Conservation (phyloP, 2,329 filamentous ascomycete genomes). For the Aspergillus pseudoglaucus region DNA sequence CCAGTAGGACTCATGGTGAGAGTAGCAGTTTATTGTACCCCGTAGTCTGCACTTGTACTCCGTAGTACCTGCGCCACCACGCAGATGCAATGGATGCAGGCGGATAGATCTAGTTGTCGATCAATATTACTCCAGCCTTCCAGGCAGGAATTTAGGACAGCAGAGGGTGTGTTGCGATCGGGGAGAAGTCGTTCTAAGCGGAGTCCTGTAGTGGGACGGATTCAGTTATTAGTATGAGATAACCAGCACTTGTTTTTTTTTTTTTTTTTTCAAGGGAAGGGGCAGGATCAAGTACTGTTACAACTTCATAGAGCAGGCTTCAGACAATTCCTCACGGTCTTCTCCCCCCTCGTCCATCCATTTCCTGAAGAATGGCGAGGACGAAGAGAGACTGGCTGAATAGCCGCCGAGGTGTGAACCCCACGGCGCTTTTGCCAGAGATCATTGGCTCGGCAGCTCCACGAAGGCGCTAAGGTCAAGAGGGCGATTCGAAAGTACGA, state of each 20-base stretch:
- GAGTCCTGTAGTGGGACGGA: background rate
- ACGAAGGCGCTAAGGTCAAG: background rate
- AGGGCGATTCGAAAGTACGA: conserved; percentile 1
- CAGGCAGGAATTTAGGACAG: too few relatives aligned
- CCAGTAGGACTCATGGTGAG: conserved; percentile 39
- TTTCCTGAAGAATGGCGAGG: background rate
- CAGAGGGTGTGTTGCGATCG: background rate
- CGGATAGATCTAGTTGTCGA: too few relatives aligned
- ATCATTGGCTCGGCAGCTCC: background rate
- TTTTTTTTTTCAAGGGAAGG: background rate
- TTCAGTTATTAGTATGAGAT: background rate
- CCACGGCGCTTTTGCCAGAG: background rate
- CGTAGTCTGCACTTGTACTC: too few relatives aligned
- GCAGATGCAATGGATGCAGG: too few relatives aligned
- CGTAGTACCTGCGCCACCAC: too few relatives aligned
- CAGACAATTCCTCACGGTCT: background rate
- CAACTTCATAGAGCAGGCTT: background rate
- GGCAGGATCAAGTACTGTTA: background rate
- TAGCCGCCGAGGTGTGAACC: background rate
- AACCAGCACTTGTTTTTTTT: background rate
- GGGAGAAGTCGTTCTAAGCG: background rate
- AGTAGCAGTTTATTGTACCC: too few relatives aligned
- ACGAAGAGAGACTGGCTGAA: background rate
- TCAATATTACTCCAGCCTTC: background rate
- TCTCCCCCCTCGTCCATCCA: background rate